These are phyloP conservation scores for Aspergillus sp. DNA, from an alignment of 2,329 filamentous ascomycete species.

Conservation along the genomic window DNA sequence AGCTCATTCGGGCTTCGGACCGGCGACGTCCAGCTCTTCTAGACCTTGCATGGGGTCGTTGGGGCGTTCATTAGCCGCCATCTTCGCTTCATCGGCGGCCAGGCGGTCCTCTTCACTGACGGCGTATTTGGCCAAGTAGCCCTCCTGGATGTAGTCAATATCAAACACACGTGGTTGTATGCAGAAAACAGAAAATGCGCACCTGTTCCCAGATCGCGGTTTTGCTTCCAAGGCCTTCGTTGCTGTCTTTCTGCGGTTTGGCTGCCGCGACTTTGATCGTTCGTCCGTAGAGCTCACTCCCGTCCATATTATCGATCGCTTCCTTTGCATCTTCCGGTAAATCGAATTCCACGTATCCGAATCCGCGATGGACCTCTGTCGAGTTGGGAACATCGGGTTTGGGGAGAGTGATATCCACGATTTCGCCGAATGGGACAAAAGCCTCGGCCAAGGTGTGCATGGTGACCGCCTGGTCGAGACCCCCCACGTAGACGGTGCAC, in stretches of 20 bases:
- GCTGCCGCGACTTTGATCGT: conserved; percentile 90
- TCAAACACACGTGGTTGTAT: not conserved
- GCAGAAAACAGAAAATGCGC: conserved; percentile 28
- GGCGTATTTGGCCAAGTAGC: conserved; percentile 85
- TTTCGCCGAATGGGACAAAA: conserved; percentile 95
- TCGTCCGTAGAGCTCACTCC: conserved; percentile 88
- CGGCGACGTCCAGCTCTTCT: conserved; percentile 89
- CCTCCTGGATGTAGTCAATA: conserved; percentile 64
- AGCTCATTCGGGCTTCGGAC: conserved; percentile 72
- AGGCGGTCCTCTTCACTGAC: conserved; percentile 75
- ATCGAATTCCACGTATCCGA: conserved; percentile 96
- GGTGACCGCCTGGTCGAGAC: conserved; percentile 77
- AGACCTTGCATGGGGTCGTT: conserved; percentile 95
- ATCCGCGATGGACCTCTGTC: conserved; percentile 79
- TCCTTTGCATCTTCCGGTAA: conserved; percentile 81
- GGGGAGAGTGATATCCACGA: conserved; percentile 84
- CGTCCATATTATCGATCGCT: conserved; percentile 99
- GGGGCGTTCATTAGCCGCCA: conserved; percentile 52
- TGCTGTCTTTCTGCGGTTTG: conserved; percentile 84
- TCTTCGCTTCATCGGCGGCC: conserved; percentile 56
- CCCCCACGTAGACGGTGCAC: conserved; percentile 88
- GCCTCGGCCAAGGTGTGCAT: conserved; percentile 76
- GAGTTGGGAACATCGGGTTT: conserved; percentile 81
- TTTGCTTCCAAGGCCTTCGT: conserved; percentile 86
- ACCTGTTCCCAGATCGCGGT: conserved; percentile 98